A percentile compares a stretch with the other conserved stretches of the same genome.
Evolutionary conservation across 1,284 basidiomycete species (phyloP).

Genomic region (Fomes fomentarius): DNA sequence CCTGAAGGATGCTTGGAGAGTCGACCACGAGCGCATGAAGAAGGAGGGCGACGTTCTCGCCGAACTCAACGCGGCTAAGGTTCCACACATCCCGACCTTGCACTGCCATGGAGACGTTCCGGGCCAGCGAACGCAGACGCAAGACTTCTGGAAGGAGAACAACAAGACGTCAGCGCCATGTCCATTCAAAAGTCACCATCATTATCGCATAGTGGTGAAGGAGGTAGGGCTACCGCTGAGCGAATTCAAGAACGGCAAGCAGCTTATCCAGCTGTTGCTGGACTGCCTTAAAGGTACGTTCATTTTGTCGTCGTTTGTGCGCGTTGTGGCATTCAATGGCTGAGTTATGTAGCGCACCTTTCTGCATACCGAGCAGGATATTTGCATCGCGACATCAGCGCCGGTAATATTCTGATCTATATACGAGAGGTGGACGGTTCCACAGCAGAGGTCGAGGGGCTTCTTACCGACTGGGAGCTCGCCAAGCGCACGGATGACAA

Average conservation of each 20-base stretch:
- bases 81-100: not conserved
- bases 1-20: conserved; percentile 15
- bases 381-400: conserved; percentile 15
- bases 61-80: not conserved
- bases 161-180: too few relatives aligned
- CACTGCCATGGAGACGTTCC: conserved; percentile 2
- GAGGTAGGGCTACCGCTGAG: conserved; percentile 3
- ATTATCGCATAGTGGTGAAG: conserved; percentile 5
- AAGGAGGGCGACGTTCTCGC: conserved; percentile 3
- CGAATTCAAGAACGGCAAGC: not conserved
- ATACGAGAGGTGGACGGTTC: not conserved
- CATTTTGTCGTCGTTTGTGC: not conserved
- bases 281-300: conserved; percentile 1
- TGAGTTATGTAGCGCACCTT: not conserved
- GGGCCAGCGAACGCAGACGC: not conserved
- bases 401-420: conserved; percentile 7
- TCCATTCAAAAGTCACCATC: not conserved
- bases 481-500: not conserved
- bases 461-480: conserved; percentile 12
- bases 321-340: not conserved
- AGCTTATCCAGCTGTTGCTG: not conserved
- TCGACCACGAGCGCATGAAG: not conserved
- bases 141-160: too few relatives aligned
- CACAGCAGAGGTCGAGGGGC: not conserved
- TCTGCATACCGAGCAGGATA: not conserved